A percentile compares a stretch with the other conserved stretches of the same genome.
These are phyloP conservation scores for Blepharisma japonicum DNA, from an alignment of 73 alveolate species.

Conservation along the genomic window DNA sequence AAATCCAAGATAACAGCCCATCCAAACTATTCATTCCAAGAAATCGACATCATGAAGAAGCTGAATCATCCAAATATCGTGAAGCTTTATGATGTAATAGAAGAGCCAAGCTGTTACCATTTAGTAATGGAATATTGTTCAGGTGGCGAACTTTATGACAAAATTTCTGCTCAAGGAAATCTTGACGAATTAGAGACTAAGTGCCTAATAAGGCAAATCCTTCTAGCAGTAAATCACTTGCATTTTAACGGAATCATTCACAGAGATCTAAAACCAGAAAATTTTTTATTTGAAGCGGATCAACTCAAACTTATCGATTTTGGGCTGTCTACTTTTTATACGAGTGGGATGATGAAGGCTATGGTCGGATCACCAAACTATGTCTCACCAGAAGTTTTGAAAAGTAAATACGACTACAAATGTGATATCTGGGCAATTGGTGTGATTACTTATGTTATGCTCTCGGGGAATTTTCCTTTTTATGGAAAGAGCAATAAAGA, in stretches of 20 bases:
- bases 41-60: conserved; percentile 47
- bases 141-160: conserved; percentile 42
- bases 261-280: conserved; percentile 21
- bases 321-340: neutral
- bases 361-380: conserved; percentile 19
- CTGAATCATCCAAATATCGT: conserved; percentile 52
- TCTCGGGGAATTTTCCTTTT: conserved; percentile 18
- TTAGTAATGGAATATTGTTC: conserved; percentile 62
- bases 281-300: conserved; percentile 4
- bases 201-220: conserved; percentile 1
- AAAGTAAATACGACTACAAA: neutral
- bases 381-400: conserved; percentile 20
- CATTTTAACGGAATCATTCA: neutral
- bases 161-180: neutral
- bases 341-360: neutral
- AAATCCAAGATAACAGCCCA: too few species aligned
- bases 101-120: conserved; percentile 46
- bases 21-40: conserved; percentile 18
- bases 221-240: conserved; percentile 10
- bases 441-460: conserved; percentile 23
- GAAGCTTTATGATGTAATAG: conserved; percentile 41
- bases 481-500: conserved; percentile 15
- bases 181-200: neutral
- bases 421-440: conserved; percentile 21
- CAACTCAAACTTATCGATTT: conserved; percentile 7